Percentiles rank a stretch among this genome's conserved stretches.
These are phyloP conservation scores for Metschnikowia cubensis DNA, from an alignment of 805 yeast species.

Conservation along the genomic window DNA sequence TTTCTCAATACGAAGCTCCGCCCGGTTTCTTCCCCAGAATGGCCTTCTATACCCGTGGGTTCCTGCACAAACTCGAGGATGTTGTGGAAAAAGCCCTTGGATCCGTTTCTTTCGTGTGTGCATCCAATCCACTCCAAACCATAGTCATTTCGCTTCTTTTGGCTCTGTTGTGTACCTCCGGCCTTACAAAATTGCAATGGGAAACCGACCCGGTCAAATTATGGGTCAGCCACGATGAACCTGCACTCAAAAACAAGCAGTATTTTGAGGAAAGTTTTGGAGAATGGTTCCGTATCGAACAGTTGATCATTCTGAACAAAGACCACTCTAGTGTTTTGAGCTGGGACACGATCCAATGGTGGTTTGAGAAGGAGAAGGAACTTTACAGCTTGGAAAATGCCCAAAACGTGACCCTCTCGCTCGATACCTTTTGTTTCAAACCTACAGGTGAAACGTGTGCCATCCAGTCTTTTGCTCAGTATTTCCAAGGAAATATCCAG, in stretches of 20 bases:
- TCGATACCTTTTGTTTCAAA: conserved; percentile 74
- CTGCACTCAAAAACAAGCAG: conserved; percentile 61
- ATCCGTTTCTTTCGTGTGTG: conserved; percentile 54
- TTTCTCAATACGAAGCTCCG: neutral
- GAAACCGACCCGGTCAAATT: conserved; percentile 79
- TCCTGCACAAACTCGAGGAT: conserved; percentile 4
- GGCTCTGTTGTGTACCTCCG: conserved; percentile 47
- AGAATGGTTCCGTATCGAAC: conserved; percentile 87
- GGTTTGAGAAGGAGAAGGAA: conserved; percentile 75
- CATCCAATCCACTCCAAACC: conserved; percentile 48
- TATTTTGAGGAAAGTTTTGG: conserved; percentile 81
- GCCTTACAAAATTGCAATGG: conserved; percentile 48
- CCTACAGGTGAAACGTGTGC: conserved; percentile 80
- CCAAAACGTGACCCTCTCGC: conserved; percentile 21
- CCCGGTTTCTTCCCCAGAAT: neutral
- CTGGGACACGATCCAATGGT: conserved; percentile 77
- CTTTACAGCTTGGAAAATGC: conserved; percentile 26
- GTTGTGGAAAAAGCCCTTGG: conserved; percentile 37
- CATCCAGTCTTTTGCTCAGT: conserved; percentile 84
- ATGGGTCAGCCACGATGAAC: conserved; percentile 84
- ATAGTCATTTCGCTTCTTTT: conserved; percentile 26
- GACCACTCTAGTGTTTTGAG: conserved; percentile 54
- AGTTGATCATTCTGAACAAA: conserved; percentile 58
- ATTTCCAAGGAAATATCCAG: conserved; percentile 62
- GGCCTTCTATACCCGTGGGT: neutral